Conservation (phyloP, 768 basidiomycete genomes). For the Arthromyces matolae region DNA sequence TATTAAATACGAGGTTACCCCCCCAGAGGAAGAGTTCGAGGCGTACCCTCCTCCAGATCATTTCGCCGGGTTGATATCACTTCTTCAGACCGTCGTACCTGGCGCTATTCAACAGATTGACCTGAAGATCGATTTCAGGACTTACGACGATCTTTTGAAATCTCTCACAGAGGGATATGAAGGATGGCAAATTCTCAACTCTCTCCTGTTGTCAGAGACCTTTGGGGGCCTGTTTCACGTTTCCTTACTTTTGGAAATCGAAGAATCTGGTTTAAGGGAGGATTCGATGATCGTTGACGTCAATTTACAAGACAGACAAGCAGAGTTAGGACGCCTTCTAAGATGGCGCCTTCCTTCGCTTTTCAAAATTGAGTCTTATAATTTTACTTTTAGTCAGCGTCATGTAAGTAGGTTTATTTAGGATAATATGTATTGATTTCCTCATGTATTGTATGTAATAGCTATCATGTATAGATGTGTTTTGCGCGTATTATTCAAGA, state of each 20-base stretch:
- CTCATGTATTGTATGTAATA: too few species aligned
- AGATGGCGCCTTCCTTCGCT: constrained; percentile 5
- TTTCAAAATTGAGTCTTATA: not conserved
- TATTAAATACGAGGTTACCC: constrained; percentile 10
- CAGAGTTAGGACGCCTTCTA: not conserved
- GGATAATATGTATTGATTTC: too few species aligned
- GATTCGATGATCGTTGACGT: not conserved
- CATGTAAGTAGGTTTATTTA: too few species aligned
- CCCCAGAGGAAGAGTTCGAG: constrained; percentile 5
- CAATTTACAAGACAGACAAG: not conserved
- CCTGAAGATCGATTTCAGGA: constrained; percentile 5
- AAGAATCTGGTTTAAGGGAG: not conserved
- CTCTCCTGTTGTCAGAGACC: not conserved
- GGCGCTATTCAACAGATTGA: constrained; percentile 1
- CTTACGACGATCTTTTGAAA: not conserved
- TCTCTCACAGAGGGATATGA: constrained; percentile 2
- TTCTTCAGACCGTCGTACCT: constrained; percentile 5
- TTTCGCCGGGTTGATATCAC: constrained; percentile 6
- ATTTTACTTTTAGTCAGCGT: not conserved
- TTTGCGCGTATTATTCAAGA: too few species aligned
- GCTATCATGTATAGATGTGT: too few species aligned
- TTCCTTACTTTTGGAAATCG: constrained; percentile 1
- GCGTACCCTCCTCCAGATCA: constrained; percentile 1
- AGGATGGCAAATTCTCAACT: constrained; percentile 2
- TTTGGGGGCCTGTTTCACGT: not conserved